Base-by-base conservation (phyloP, 2,329 filamentous ascomycete species). In the Sclerotiophoma versabilis region DNA sequence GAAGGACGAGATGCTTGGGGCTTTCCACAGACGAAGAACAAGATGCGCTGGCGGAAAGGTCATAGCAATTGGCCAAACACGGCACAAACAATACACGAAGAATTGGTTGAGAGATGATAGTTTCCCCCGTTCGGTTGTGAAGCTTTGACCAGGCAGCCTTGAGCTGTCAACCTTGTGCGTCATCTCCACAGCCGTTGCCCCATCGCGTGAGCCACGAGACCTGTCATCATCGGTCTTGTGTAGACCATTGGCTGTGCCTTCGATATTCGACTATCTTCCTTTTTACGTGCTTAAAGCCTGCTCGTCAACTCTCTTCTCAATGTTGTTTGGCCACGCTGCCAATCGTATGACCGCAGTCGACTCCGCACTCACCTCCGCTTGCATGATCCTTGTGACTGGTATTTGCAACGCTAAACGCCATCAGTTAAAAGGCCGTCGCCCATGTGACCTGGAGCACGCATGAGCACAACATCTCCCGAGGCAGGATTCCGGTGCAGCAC, bases 101-200 rank as follows among this genome's bases (percentile, higher is more conserved):
- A 54, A 49, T 41, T 54, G 51, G 51, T 54, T 54, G 51, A 54
- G 51, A 54, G 51, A 54, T 54, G 51, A 54, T 49, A 46, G 51
- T 27, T 53, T 53, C 17, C 33, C 20, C 39, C 26, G 39, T 43
- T 43, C 22, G 33, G 46, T 27, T 19, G 38, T 14, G 25, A 14
- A 34, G 43, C 45, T 43, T 30, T 26, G 38, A 26, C 26, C 47
- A 27, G 10, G 23, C 37, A 36, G 46, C 50, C 50, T 54, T 38
- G 37, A 48, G 50, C 38, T 42, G 44, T 51, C 39, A 14, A 29
- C 22, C 32, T 44, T 37, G 30, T 45, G 51, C 39, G 46, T 54
- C 46, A 54, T 54, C 42, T 52, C 11, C 22, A 34, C 38, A 32
- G 20, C 32, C 37, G 23, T 39, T 20, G 22, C 19, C 11, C 38